phyloP scores from a whole-genome alignment of 129 eudicot genomes.

The Tanacetum coccineum region DNA sequence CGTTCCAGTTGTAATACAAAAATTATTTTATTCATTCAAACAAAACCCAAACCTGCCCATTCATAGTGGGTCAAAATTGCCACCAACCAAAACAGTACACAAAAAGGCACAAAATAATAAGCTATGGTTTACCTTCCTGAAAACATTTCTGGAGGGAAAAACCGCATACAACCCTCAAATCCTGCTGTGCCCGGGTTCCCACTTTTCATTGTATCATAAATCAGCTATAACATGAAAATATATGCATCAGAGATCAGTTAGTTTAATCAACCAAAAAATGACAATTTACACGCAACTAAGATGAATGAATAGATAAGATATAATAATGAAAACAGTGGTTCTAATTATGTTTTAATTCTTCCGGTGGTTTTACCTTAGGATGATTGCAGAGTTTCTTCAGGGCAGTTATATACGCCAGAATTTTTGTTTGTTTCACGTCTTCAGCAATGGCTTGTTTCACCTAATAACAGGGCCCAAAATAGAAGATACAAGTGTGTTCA shows the following conservation, averaged over 20 bases:
- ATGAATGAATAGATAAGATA: too few species aligned
- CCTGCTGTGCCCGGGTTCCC: slow-evolving; percentile 93
- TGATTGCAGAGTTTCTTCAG: slow-evolving; percentile 98
- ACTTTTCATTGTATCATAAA: slow-evolving; percentile 83
- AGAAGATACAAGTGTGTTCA: slow-evolving; percentile 12
- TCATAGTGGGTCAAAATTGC: too few species aligned
- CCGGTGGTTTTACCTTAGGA: slow-evolving; percentile 66
- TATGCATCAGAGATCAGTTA: slow-evolving; percentile 20
- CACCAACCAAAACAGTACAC: slow-evolving; percentile 1
- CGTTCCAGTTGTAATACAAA: too few species aligned
- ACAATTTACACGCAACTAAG: too few species aligned
- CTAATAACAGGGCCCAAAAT: slow-evolving; percentile 34
- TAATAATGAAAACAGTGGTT: too few species aligned
- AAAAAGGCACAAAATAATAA: background rate
- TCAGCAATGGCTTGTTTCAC: slow-evolving; percentile 78
- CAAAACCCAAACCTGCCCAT: too few species aligned
- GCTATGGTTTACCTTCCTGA: slow-evolving; percentile 65
- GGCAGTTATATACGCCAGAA: slow-evolving; percentile 91
- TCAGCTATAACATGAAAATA: slow-evolving; percentile 52
- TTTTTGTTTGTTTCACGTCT: slow-evolving; percentile 70
- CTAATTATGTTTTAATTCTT: background rate
- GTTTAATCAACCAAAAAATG: background rate
- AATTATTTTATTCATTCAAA: too few species aligned
- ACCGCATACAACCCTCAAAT: slow-evolving; percentile 82
- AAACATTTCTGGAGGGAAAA: slow-evolving; percentile 92